These are phyloP conservation scores for Phaeoacremonium minimum DNA, from an alignment of 2,329 filamentous ascomycete genomes.

Conservation along the genomic window DNA sequence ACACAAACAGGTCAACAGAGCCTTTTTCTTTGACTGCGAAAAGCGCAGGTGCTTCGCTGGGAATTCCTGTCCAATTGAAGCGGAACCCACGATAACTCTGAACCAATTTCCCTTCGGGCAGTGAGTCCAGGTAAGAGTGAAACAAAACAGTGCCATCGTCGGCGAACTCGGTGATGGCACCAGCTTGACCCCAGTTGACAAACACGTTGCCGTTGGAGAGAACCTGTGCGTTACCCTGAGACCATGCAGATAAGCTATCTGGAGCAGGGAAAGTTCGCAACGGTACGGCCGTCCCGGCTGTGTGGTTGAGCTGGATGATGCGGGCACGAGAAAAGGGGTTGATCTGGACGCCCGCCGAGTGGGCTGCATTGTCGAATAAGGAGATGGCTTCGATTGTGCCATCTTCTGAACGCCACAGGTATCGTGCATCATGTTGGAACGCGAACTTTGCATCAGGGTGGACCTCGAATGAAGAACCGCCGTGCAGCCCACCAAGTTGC, in stretches of 20 bases:
- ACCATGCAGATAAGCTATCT: slow-evolving; percentile 7
- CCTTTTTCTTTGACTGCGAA: not conserved
- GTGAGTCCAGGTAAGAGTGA: slow-evolving; percentile 3
- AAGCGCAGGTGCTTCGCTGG: not conserved
- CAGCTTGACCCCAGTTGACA: slow-evolving; percentile 44
- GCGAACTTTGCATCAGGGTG: slow-evolving; percentile 17
- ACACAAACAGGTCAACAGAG: slow-evolving; percentile 4
- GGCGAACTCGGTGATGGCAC: slow-evolving; percentile 41
- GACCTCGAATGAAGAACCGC: slow-evolving; percentile 16
- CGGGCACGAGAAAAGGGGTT: slow-evolving; percentile 7
- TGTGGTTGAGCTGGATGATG: slow-evolving; percentile 11
- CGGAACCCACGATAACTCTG: not conserved
- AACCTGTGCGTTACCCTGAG: slow-evolving; percentile 18
- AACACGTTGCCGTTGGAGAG: slow-evolving; percentile 38
- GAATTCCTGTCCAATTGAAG: not conserved
- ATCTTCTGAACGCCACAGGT: slow-evolving; percentile 28
- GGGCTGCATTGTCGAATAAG: slow-evolving; percentile 45
- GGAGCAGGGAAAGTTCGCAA: slow-evolving; percentile 8
- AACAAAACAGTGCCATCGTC: slow-evolving; percentile 14
- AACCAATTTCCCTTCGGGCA: not conserved
- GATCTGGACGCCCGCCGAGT: slow-evolving; percentile 7
- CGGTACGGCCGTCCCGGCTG: slow-evolving; percentile 4
- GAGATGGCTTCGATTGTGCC: slow-evolving; percentile 47
- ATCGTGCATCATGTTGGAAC: slow-evolving; percentile 46
- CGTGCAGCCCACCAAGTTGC: slow-evolving; percentile 14